These are phyloP conservation scores for Podosphaera leucotricha DNA, from an alignment of 2,329 filamentous ascomycete species.

Conservation along the genomic window DNA sequence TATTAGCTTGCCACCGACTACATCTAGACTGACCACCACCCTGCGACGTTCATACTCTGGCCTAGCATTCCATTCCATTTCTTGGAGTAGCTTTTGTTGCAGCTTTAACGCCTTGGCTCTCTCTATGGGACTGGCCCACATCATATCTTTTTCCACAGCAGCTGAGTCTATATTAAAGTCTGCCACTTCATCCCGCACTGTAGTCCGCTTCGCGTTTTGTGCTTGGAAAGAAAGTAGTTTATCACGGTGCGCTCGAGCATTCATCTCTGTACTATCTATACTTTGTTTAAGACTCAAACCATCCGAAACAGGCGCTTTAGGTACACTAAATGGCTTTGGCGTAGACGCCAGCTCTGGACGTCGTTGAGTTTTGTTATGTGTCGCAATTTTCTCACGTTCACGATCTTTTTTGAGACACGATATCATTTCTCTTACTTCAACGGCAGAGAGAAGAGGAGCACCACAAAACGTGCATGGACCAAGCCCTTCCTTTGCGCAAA, in stretches of 20 bases:
- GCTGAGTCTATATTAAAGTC: conserved; percentile 37
- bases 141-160: conserved; percentile 24
- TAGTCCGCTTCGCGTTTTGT: conserved; percentile 44
- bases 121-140: conserved; percentile 47
- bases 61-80: conserved; percentile 42
- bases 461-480: conserved; percentile 87
- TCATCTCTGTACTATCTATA: conserved; percentile 17
- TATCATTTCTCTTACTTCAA: conserved; percentile 70
- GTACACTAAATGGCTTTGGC: conserved; percentile 33
- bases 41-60: conserved; percentile 50
- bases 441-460: conserved; percentile 41
- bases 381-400: conserved; percentile 64
- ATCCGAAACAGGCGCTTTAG: conserved; percentile 12
- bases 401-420: conserved; percentile 62
- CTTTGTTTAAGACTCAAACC: conserved; percentile 1
- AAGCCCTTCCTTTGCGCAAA: conserved; percentile 82
- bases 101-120: conserved; percentile 43
- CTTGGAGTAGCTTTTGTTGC: conserved; percentile 42
- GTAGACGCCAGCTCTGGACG: conserved; percentile 39
- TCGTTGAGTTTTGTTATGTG: conserved; percentile 47
- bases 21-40: conserved; percentile 44
- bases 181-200: conserved; percentile 46
- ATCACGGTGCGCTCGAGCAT: conserved; percentile 41
- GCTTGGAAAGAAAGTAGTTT: conserved; percentile 42
- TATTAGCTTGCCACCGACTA: conserved; percentile 36